Conservation (phyloP, 1,284 basidiomycete genomes). For the Chalciporus sp. region DNA sequence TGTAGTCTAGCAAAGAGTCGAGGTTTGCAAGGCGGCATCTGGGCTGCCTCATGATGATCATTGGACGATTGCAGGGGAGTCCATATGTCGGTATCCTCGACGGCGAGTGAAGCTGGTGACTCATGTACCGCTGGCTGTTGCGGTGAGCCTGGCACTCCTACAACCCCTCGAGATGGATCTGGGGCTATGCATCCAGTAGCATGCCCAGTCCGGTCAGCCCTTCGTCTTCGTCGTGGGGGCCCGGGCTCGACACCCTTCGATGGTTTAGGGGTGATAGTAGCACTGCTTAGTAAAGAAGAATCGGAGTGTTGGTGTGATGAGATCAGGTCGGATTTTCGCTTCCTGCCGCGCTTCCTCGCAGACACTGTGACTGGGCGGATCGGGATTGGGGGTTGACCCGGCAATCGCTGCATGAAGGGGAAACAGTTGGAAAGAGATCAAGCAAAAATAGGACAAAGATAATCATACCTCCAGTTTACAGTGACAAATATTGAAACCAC, state of each 20-base stretch:
- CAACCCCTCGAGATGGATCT: neutral
- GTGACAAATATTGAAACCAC: slow-evolving; percentile 23
- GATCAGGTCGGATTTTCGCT: neutral
- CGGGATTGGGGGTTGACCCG: slow-evolving; percentile 26
- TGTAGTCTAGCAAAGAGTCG: slow-evolving; percentile 9
- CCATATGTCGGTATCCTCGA: too few species aligned
- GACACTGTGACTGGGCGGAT: neutral
- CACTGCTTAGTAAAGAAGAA: neutral
- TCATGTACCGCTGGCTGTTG: neutral
- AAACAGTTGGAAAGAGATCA: neutral
- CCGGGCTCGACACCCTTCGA: too few species aligned
- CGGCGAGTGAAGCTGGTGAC: neutral
- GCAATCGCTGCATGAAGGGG: slow-evolving; percentile 24
- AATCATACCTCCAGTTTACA: slow-evolving; percentile 28
- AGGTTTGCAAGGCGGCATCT: neutral
- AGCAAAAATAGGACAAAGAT: neutral
- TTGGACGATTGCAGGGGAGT: neutral
- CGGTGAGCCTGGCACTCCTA: neutral
- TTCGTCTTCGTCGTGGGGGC: neutral
- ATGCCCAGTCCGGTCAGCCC: neutral
- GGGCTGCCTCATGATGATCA: neutral
- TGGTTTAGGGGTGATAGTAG: too few species aligned
- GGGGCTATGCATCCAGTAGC: neutral
- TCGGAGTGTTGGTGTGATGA: neutral
- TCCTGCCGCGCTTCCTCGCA: neutral